Evolutionary conservation across 2,329 filamentous ascomycete genomes (phyloP), one percentile per base, ranked within the genome.

Genomic region (Fusarium scirpi): DNA sequence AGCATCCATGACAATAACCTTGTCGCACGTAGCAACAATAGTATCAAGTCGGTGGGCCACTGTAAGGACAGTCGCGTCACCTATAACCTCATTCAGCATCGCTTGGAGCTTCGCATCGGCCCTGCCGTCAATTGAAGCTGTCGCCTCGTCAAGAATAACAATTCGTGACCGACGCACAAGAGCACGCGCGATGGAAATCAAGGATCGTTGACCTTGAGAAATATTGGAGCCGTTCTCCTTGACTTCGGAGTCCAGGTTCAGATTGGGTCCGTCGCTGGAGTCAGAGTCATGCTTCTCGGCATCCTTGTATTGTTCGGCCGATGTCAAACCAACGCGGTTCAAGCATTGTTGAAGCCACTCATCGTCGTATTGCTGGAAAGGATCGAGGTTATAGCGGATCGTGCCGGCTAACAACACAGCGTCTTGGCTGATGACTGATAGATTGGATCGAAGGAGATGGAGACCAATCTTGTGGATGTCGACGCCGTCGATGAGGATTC

Each of bases 11-110:
- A 72, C 69, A 1, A 72, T 20, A 5, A 72, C 70, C 41, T 58
- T 61, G 25, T 70, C 49, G 24, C 69, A 72, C 8, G 66, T 78
- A 29, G 58, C 41, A 29, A 73, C 30, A 6, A 73, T 73, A 2
- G 67, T 73, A 9, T 73, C 67, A 5, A 73, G 64, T 27, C 70
- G 44, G 47, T 73, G 70, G 4, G 70, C 70, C 9, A 73, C 70
- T 9, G 70, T 71, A 2, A 73, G 38, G 1, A 73, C 70, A 7
- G 67, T 73, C 11, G 70, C 70, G 7, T 66, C 49, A 0, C 65
- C 60, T n/a, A 69, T 40, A 0, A 69, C 65, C 15, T 69, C 65
- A 13, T 47, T 69, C 3, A 69, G 13, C 60, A 69, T 69, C 1
- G 32, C 10, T 6, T 69, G 65, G 2, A 69, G 49, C 45, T 69